Conservation (phyloP, 768 basidiomycete genomes). For the Leucocoprinus birnbaumii region DNA sequence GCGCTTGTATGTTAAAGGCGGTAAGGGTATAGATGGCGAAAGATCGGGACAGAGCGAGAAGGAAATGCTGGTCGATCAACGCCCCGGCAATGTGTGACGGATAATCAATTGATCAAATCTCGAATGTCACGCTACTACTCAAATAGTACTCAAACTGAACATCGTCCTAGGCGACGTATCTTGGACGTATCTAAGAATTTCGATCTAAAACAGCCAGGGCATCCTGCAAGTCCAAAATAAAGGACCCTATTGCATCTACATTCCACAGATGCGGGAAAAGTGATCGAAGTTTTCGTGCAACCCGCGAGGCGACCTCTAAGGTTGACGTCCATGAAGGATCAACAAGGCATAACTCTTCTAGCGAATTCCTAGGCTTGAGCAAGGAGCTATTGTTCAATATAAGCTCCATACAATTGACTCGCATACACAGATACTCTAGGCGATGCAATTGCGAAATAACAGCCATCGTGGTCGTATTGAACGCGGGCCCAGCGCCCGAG, state of each 20-base stretch:
- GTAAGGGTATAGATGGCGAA: background rate
- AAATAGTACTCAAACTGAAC: no score
- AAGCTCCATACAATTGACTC: background rate
- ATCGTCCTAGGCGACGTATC: no score
- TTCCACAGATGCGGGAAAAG: background rate
- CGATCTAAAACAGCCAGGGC: background rate
- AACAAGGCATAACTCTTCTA: background rate
- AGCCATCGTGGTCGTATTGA: background rate
- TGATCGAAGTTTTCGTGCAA: background rate
- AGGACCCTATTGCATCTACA: background rate
- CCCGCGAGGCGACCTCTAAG: no score
- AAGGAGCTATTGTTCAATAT: background rate
- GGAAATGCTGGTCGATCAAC: no score
- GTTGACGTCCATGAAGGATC: no score
- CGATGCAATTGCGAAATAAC: background rate
- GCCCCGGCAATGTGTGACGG: no score
- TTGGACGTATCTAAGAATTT: no score
- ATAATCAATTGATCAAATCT: no score
- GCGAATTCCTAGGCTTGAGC: background rate
- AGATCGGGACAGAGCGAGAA: background rate
- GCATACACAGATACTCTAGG: background rate
- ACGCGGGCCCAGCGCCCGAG: background rate
- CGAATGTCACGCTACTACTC: no score
- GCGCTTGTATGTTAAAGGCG: background rate
- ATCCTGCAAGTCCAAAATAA: background rate